These are phyloP conservation scores for Xylaria flabelliformis DNA, from an alignment of 495 filamentous ascomycete genomes.

Conservation along the genomic window DNA sequence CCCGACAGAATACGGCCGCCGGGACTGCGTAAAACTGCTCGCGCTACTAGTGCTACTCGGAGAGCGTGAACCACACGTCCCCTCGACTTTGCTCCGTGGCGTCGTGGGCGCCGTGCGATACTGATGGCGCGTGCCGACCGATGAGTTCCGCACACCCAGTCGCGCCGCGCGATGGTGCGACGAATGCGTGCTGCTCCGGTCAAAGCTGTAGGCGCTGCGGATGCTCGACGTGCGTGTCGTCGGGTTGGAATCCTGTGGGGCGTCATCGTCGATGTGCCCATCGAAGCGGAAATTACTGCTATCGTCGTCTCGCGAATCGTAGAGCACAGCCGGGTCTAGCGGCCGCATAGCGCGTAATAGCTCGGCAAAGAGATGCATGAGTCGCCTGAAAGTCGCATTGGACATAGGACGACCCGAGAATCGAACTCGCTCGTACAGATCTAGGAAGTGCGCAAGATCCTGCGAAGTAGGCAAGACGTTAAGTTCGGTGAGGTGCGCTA, in stretches of 20 bases:
- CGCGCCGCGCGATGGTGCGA: constrained; percentile 25
- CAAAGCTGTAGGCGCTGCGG: constrained; percentile 31
- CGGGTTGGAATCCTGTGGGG: constrained; percentile 42
- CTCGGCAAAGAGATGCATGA: constrained; percentile 90
- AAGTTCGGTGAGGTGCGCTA: constrained; percentile 70
- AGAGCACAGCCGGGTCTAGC: constrained; percentile 58
- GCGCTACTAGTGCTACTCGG: constrained; percentile 42
- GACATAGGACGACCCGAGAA: constrained; percentile 66
- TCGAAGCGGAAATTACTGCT: constrained; percentile 44
- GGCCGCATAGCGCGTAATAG: constrained; percentile 77
- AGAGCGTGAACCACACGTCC: constrained; percentile 37
- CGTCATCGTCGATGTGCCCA: constrained; percentile 56
- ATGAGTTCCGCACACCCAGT: constrained; percentile 42
- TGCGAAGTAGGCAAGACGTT: constrained; percentile 66
- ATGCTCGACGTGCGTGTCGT: constrained; percentile 31
- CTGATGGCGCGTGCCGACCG: constrained; percentile 44
- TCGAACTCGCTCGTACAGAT: constrained; percentile 80
- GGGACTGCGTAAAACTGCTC: constrained; percentile 53
- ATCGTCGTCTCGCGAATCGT: constrained; percentile 37
- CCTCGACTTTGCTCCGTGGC: constrained; percentile 47
- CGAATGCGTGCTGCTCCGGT: constrained; percentile 40
- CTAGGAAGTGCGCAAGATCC: constrained; percentile 68
- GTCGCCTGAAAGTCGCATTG: constrained; percentile 73
- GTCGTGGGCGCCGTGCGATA: constrained; percentile 61
- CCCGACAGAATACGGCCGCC: constrained; percentile 46